Evolutionary conservation across 1,284 basidiomycete species (phyloP).

Genomic region (Laetiporus sulphureus): DNA sequence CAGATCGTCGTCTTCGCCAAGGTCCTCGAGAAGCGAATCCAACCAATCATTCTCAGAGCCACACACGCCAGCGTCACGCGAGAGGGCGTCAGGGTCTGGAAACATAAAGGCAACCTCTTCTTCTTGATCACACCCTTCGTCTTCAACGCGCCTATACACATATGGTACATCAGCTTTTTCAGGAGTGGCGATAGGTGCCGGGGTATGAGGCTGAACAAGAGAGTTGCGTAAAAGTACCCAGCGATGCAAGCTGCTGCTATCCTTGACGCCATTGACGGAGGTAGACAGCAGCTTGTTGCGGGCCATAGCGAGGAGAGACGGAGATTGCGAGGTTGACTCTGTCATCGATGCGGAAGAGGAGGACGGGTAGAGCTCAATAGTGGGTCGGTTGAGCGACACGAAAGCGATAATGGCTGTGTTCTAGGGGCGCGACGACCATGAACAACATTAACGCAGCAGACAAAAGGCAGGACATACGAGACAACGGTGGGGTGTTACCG

Average conservation of each 20-base stretch:
- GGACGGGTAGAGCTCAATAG: conserved; percentile 3
- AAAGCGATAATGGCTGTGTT: conserved; percentile 22
- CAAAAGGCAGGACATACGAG: conserved; percentile 18
- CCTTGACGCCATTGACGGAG: conserved; percentile 43
- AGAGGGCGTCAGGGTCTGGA: conserved; percentile 57
- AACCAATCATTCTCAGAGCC: conserved; percentile 71
- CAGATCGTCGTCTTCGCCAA: conserved; percentile 50
- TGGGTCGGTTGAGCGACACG: conserved; percentile 30
- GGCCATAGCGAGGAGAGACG: conserved; percentile 50
- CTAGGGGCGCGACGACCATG: conserved; percentile 8
- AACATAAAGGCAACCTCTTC: conserved; percentile 66
- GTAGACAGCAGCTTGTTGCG: conserved; percentile 68
- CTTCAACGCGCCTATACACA: conserved; percentile 37
- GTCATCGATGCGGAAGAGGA: conserved; percentile 31
- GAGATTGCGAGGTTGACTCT: conserved; percentile 28
- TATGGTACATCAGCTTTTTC: conserved; percentile 31
- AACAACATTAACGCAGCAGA: conserved; percentile 2
- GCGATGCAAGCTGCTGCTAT: conserved; percentile 70
- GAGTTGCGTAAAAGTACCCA: conserved; percentile 85
- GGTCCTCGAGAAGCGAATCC: conserved; percentile 65
- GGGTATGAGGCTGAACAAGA: conserved; percentile 44
- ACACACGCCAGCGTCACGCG: conserved; percentile 30
- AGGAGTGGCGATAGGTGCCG: conserved; percentile 23
- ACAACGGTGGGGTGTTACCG: conserved; percentile 30
- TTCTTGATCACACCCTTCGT: conserved; percentile 37